These are phyloP conservation scores for Fomitiporia mediterranea DNA, from an alignment of 1,284 basidiomycete species.

Conservation along the genomic window DNA sequence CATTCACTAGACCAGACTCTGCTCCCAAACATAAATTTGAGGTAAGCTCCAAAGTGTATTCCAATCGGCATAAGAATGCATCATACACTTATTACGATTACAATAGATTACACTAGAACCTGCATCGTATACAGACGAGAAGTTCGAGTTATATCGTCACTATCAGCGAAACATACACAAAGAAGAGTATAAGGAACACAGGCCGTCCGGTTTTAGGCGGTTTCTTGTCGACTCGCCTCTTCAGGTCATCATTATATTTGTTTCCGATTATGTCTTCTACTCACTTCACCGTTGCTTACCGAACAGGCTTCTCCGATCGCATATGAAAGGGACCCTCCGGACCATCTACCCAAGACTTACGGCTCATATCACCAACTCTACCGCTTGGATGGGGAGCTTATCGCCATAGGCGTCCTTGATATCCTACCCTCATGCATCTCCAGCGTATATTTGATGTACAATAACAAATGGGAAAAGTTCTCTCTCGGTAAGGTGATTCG, in stretches of 20 bases:
- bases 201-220: constrained; percentile 50
- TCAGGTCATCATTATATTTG: constrained; percentile 39
- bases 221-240: constrained; percentile 85
- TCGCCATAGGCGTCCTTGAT: constrained; percentile 89
- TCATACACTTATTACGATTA: neutral
- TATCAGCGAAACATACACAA: constrained; percentile 80
- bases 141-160: constrained; percentile 68
- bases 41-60: constrained; percentile 35
- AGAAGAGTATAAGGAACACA: constrained; percentile 46
- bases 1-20: constrained; percentile 25
- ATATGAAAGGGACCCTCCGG: constrained; percentile 45
- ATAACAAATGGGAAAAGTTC: constrained; percentile 69
- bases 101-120: constrained; percentile 67
- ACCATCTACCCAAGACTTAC: constrained; percentile 65
- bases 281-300: neutral
- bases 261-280: neutral
- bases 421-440: constrained; percentile 88
- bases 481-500: constrained; percentile 78
- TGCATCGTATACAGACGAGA: constrained; percentile 74
- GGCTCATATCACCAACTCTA: constrained; percentile 88
- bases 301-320: constrained; percentile 50
- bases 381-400: constrained; percentile 72
- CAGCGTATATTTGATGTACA: constrained; percentile 95
- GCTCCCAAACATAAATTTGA: constrained; percentile 43
- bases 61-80: neutral